Base-by-base conservation (phyloP, 306 rosid genomes). In the Acacia melanoxylon region DNA sequence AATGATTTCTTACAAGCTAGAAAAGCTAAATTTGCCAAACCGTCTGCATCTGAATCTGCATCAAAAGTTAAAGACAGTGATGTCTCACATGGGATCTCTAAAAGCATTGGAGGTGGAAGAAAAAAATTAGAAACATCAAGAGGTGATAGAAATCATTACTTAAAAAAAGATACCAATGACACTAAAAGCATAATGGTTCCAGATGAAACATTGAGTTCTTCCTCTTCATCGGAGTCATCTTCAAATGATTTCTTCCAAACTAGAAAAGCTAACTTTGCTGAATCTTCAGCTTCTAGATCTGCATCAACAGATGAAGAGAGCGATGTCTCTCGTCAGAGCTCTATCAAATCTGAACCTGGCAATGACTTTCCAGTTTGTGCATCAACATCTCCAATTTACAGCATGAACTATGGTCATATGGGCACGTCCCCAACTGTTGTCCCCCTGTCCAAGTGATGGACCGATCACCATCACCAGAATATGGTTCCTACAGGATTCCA, bases 361-460 rank as follows among this genome's bases (percentile, higher is more conserved):
- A 40, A 49, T 14, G 63, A 20, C 59, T 80, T 41, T 80, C 58
- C 59, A 51, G 65, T 72, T 75, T 81, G 81, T 4, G 22, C 82
- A 19, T 63, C 87, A 77, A 65, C 86, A 84, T 79, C 77, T 79
- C 75, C 72, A 67, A 75, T 66, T 72, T 84, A 75, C 67, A 81
- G 74, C 74, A 33, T 59, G 51, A 56, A 42, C 63, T 69, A 25
- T 29, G 83, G 72, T 78, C 81, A 82, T 51, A 69, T 59, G 77
- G 75, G 3, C 16, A 31, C 80, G 87, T 68, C 83, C 22, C 92
- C 86, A 68, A 89, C 84, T 63, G 49, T 22, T 25, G 78, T 78
- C 48, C 98, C 59, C 82, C 89, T 31, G 27, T 82, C 75, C 99
- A 95, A 80, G 82, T 71, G 80, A 95, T 95, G 99, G 90, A 95